Conservation (phyloP, 164 flowering plant species). For the Annona cherimola region DNA sequence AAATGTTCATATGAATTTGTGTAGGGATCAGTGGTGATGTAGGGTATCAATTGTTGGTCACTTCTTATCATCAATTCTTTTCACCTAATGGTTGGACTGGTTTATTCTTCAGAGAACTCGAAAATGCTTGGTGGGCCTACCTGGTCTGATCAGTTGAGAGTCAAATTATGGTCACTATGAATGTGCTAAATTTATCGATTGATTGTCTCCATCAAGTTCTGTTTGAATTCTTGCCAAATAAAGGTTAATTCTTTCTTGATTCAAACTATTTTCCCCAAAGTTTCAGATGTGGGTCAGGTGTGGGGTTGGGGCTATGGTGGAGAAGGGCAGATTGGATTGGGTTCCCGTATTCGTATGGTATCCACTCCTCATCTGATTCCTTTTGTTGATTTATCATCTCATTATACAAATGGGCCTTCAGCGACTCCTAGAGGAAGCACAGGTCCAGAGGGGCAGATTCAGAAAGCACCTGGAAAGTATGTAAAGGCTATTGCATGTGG, state of each 20-base stretch:
- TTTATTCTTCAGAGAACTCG: neutral
- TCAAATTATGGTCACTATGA: too few relatives aligned
- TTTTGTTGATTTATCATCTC: conserved; percentile 55
- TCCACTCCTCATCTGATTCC: conserved; percentile 91
- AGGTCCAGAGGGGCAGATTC: conserved; percentile 43
- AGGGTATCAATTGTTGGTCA: neutral
- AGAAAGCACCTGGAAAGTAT: conserved; percentile 71
- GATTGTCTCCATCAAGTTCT: too few relatives aligned
- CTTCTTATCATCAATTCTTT: neutral
- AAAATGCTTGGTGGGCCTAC: neutral
- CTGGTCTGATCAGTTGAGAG: neutral
- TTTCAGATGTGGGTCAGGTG: conserved; percentile 95
- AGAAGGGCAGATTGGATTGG: conserved; percentile 97
- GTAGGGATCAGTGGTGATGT: neutral
- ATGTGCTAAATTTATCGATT: too few relatives aligned
- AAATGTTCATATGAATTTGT: neutral
- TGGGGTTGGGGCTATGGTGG: conserved; percentile 99
- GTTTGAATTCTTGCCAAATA: too few relatives aligned
- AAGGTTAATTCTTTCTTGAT: conserved; percentile 7
- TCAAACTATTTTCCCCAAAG: conserved; percentile 27
- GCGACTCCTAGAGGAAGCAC: conserved; percentile 42
- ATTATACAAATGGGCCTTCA: conserved; percentile 44
- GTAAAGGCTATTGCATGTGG: conserved; percentile 92
- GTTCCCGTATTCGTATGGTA: conserved; percentile 86
- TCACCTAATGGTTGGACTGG: neutral